These are phyloP conservation scores for Arabidopsis lyrata DNA, from an alignment of 441 rosid species.

Conservation along the genomic window DNA sequence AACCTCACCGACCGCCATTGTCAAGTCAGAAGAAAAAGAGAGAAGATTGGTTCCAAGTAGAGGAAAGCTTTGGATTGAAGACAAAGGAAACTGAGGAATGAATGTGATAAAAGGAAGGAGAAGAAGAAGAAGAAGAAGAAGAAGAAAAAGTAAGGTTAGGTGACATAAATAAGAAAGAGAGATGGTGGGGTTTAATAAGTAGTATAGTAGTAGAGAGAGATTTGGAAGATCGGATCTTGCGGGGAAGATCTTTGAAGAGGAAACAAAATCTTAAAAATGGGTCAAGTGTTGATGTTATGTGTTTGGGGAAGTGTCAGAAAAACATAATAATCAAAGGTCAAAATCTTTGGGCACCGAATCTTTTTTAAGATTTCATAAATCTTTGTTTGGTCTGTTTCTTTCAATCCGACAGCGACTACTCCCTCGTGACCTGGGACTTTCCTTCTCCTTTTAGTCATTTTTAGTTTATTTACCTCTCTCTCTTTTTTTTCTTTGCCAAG, in stretches of 20 bases:
- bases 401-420: slow-evolving; percentile 47
- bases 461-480: neutral
- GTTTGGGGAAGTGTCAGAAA: slow-evolving; percentile 41
- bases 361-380: slow-evolving; percentile 41
- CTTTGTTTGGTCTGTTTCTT: slow-evolving; percentile 50
- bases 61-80: slow-evolving; percentile 35
- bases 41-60: neutral
- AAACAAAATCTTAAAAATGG: slow-evolving; percentile 45
- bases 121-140: neutral
- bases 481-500: neutral
- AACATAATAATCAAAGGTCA: slow-evolving; percentile 26
- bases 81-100: slow-evolving; percentile 1
- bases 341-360: slow-evolving; percentile 46
- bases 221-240: slow-evolving; percentile 59
- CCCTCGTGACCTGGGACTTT: slow-evolving; percentile 39
- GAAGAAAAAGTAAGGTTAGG: slow-evolving; percentile 17
- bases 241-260: slow-evolving; percentile 67
- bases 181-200: slow-evolving; percentile 36
- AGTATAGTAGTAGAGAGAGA: slow-evolving; percentile 37
- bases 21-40: neutral
- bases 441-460: slow-evolving; percentile 21
- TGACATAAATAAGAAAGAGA: slow-evolving; percentile 25
- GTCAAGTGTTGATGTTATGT: slow-evolving; percentile 41
- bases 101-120: slow-evolving; percentile 20
- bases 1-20: slow-evolving; percentile 58